Base-by-base conservation (phyloP, 2,329 filamentous ascomycete species). In the Aspergillus sp. region DNA sequence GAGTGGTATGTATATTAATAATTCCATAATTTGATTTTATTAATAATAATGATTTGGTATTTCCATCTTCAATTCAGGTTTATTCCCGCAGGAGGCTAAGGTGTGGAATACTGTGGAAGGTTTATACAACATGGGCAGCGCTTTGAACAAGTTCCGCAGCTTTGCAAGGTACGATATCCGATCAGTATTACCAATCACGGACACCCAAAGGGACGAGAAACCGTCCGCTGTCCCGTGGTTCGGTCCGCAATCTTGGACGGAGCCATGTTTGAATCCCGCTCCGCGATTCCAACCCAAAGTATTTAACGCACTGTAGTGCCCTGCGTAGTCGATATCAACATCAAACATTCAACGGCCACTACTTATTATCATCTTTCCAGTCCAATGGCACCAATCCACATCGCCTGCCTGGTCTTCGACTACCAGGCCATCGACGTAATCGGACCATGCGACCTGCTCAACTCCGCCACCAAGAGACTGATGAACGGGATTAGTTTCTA, bases 351-450 rank as follows among this genome's bases (percentile, higher is more conserved):
- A n/a, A 17, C 0, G 7, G 15, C 12, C 12, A 44, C 6, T 42
- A 9, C 20, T 5, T 6, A 20, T 5, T 12, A 12, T 22, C 24
- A 20, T 22, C n/a, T n/a, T n/a, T 24, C 5, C 18, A 20, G 5
- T 1, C 7, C 24, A 26, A 45, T 45, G 43, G 43, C 43, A 13
- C 43, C 52, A 2, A 39, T 55, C 52, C 24, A 42, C 43, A 22
- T 55, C 52, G 52, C 44, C 22, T 17, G n/a, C 36, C 36, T 55
- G 3, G 42, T 55, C 52, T 55, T 55, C 22, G 34, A 55, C 44
- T 55, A 55, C 44, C 52, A 55, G 24, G 52, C 44, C 9, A 41
- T 55, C 22, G 52, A 55, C 44, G 22, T 55, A 3, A 55, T 55
- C 34, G 52, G 52, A 24, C 52, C 52, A 20, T 48, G 44, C 36